Percentiles rank a stretch among this genome's conserved stretches.
Conservation (phyloP, 176 grass and related monocot genomes). For the Oryza glaberrima region DNA sequence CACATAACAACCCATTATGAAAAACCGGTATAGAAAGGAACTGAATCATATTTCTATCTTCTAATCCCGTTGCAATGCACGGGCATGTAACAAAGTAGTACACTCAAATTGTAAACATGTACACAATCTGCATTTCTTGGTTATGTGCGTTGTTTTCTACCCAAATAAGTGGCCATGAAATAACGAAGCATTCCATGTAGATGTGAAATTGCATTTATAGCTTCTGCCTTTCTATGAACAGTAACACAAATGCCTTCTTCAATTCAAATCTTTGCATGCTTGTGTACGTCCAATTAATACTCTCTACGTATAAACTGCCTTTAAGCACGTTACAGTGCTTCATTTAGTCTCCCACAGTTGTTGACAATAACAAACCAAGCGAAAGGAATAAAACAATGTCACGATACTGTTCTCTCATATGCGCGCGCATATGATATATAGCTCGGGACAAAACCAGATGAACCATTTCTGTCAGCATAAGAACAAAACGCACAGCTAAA, state of each 20-base stretch:
- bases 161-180: conserved; percentile 37
- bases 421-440: conserved; percentile 23
- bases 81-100: not conserved
- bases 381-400: conserved; percentile 40
- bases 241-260: not conserved
- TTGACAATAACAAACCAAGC: conserved; percentile 17
- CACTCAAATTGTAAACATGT: not conserved
- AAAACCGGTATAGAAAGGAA: too few species aligned
- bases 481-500: conserved; percentile 50
- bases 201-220: not conserved
- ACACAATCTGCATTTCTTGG: not conserved
- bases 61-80: too few species aligned
- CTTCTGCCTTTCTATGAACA: not conserved
- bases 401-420: conserved; percentile 29
- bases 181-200: conserved; percentile 11
- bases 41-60: too few species aligned
- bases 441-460: conserved; percentile 36
- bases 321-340: conserved; percentile 10
- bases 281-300: not conserved
- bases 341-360: not conserved
- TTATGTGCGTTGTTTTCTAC: not conserved
- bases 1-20: too few species aligned
- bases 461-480: conserved; percentile 35
- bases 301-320: not conserved
- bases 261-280: not conserved